Evolutionary conservation across 768 basidiomycete genomes (phyloP).

Genomic region (Crassisporium funariophilum): DNA sequence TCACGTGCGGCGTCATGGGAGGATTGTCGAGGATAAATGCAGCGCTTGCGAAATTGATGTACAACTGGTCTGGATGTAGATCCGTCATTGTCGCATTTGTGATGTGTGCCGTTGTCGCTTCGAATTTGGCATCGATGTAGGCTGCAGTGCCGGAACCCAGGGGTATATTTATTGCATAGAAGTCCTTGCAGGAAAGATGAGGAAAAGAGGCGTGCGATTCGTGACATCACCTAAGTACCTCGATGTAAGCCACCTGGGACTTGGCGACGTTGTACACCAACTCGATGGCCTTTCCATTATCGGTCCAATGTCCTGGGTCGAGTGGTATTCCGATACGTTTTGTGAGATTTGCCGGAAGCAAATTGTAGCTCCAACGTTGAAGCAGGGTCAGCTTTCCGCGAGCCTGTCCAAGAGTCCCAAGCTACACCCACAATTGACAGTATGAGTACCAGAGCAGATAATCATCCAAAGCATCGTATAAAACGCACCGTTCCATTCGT

Average conservation of each 20-base stretch:
- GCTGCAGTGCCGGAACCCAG: slow-evolving; percentile 33
- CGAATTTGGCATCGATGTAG: slow-evolving; percentile 47
- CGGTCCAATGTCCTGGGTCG: slow-evolving; percentile 45
- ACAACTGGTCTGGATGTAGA: slow-evolving; percentile 42
- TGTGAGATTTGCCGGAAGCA: slow-evolving; percentile 38
- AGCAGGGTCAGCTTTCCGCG: slow-evolving; percentile 55
- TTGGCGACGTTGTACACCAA: slow-evolving; percentile 42
- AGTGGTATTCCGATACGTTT: slow-evolving; percentile 49
- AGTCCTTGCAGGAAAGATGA: slow-evolving; percentile 30
- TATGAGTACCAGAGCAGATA: neutral
- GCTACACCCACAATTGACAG: slow-evolving; percentile 25
- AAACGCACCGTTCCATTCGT: slow-evolving; percentile 34
- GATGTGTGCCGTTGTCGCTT: slow-evolving; percentile 42
- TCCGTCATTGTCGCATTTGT: slow-evolving; percentile 39
- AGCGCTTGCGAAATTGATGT: slow-evolving; percentile 50
- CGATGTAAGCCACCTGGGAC: slow-evolving; percentile 45
- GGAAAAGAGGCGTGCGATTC: neutral
- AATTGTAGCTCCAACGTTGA: slow-evolving; percentile 46
- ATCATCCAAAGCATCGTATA: neutral
- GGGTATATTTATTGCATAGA: slow-evolving; percentile 41
- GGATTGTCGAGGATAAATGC: slow-evolving; percentile 37
- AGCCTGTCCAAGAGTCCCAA: slow-evolving; percentile 51
- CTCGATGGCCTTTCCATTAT: slow-evolving; percentile 48
- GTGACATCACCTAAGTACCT: slow-evolving; percentile 25
- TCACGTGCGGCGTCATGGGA: slow-evolving; percentile 38